These are phyloP conservation scores for Coniella vitis DNA, from an alignment of 2,329 filamentous ascomycete species.

Conservation along the genomic window DNA sequence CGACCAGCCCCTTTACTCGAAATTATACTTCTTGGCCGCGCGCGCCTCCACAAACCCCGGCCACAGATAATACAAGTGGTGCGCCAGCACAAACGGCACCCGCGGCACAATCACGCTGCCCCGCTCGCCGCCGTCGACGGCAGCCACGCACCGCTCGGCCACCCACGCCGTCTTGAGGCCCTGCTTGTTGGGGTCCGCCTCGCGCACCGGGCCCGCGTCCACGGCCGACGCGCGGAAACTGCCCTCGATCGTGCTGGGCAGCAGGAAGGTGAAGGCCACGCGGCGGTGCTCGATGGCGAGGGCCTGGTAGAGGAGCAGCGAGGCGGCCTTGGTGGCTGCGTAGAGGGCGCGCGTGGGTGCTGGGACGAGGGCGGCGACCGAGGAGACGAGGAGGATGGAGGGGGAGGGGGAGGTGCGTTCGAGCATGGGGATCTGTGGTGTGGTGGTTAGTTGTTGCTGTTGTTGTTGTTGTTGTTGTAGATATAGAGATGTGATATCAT, in stretches of 20 bases:
- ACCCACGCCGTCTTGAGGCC: constrained; percentile 27
- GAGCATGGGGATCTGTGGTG: constrained; percentile 22
- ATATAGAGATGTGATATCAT: too few relatives aligned
- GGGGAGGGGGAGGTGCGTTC: constrained; percentile 22
- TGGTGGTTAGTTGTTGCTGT: too few relatives aligned
- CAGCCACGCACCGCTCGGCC: constrained; percentile 23
- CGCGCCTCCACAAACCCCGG: constrained; percentile 24
- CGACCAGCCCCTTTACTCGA: not conserved
- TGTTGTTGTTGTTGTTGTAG: too few relatives aligned
- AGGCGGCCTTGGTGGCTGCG: constrained; percentile 27
- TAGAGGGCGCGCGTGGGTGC: constrained; percentile 29
- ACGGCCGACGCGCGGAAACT: constrained; percentile 29
- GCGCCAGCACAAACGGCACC: constrained; percentile 25
- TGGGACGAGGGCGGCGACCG: constrained; percentile 22
- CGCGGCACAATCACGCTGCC: constrained; percentile 26
- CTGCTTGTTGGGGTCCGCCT: constrained; percentile 22
- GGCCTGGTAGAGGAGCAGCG: constrained; percentile 26
- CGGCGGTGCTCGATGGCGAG: constrained; percentile 27
- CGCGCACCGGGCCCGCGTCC: constrained; percentile 21
- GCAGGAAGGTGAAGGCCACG: constrained; percentile 25
- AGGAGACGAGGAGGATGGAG: constrained; percentile 13
- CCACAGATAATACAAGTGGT: constrained; percentile 26
- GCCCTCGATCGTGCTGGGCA: constrained; percentile 28
- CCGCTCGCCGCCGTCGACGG: constrained; percentile 21
- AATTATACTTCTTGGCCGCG: constrained; percentile 28